Evolutionary conservation across 2,329 filamentous ascomycete species (phyloP), one percentile per base, ranked within the genome.

Genomic region (Cercospora berteroae): DNA sequence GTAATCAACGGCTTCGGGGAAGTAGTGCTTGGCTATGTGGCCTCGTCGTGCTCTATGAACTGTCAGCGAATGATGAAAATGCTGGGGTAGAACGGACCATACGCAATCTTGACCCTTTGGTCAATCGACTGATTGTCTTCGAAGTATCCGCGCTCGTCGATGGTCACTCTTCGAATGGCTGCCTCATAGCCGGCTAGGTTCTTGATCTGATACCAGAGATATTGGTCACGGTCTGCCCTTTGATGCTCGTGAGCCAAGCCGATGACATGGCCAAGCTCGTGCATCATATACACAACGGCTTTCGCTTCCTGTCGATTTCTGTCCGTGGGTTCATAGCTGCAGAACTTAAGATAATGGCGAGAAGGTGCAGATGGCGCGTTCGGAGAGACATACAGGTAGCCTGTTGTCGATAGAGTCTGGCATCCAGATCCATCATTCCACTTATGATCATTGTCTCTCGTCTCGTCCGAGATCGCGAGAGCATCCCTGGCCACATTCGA

Each of bases 221-320:
- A 69, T 12, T 65, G 23, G 56, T 69, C 67, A 29, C 67, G 67
- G 25, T 69, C 69, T 2, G 64, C 55, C 2, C 67, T 67, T 44
- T 72, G 68, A 57, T 72, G 69, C 57, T 70, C 69, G 55, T 72
- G 70, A n/a, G 59, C 33, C 18, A 71, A 64, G 6, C 70, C 70
- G 23, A 71, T 67, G 7, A 64, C 64, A 36, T 71, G 70, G 25
- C 66, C 70, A 10, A 70, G 55, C 52, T 71, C 70, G 44, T 71
- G 70, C 8, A 60, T 61, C 63, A 71, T 71, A 18, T 44, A 29
- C 18, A 65, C 39, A 6, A 60, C 33, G 13, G 65, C 68, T 31
- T 55, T 42, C 50, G 61, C 59, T 13, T 48, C 29, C 20, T 39
- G 36, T 31, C 59, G 55, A 16, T 55, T 52, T 12, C 18, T n/a